Conservation (phyloP, 306 rosid species). For the Benincasa hispida region DNA sequence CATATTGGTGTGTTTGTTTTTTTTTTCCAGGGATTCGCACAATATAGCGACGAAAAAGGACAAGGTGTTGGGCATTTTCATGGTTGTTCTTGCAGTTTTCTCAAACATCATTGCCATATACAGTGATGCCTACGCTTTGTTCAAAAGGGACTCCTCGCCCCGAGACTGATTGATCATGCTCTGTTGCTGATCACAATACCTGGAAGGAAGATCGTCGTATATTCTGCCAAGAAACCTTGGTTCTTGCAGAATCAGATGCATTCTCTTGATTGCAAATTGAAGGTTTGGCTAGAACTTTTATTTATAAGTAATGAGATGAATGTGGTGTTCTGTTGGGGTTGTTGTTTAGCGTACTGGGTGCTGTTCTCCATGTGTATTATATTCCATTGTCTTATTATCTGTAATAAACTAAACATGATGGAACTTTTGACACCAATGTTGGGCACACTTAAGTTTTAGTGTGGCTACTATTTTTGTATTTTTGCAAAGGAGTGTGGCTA, state of each 20-base stretch:
- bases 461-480: background rate
- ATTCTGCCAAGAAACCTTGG: background rate
- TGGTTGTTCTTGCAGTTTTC: constrained; percentile 20
- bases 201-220: background rate
- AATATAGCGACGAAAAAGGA: constrained; percentile 26
- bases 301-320: background rate
- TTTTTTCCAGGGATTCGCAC: constrained; percentile 19
- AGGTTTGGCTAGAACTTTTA: background rate
- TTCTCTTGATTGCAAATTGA: background rate
- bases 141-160: constrained; percentile 5
- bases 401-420: background rate
- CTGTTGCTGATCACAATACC: background rate
- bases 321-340: background rate
- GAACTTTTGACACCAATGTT: background rate
- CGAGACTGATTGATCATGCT: background rate
- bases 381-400: background rate
- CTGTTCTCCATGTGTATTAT: background rate
- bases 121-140: constrained; percentile 19
- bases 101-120: constrained; percentile 24
- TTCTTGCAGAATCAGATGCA: background rate
- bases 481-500: no score
- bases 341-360: background rate
- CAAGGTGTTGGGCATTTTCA: constrained; percentile 17
- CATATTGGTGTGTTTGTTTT: background rate
- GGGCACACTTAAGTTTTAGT: background rate